Conservation (phyloP, 495 filamentous ascomycete species). For the Sordaria brevicollis region DNA sequence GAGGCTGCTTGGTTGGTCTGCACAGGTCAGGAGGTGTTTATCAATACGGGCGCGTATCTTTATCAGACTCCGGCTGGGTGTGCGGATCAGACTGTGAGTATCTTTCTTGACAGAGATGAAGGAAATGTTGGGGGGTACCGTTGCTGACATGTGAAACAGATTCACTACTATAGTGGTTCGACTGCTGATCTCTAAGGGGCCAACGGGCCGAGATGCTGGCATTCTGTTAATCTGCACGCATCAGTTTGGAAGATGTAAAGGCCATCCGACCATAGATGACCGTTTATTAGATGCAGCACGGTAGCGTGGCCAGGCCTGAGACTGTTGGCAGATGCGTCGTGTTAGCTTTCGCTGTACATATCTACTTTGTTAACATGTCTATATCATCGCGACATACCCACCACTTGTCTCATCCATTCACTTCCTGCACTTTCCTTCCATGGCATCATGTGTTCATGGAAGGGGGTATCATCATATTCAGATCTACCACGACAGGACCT, state of each 20-base stretch:
- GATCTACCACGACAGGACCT: neutral
- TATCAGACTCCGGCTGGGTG: slow-evolving; percentile 40
- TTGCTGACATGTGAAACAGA: slow-evolving; percentile 5
- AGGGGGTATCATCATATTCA: neutral
- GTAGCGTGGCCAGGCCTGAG: neutral
- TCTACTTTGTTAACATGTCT: neutral
- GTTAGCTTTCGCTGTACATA: neutral
- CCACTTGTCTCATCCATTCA: too few species aligned
- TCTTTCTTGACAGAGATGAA: neutral
- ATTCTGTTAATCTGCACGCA: neutral
- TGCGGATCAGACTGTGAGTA: slow-evolving; percentile 37
- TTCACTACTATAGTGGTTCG: slow-evolving; percentile 13
- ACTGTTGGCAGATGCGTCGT: neutral
- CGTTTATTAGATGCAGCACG: neutral
- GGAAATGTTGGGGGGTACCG: neutral
- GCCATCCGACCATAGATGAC: too few species aligned
- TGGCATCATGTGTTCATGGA: neutral
- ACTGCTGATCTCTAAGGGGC: slow-evolving; percentile 8
- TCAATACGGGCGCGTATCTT: slow-evolving; percentile 39
- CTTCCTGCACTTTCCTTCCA: neutral
- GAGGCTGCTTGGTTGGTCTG: slow-evolving; percentile 40
- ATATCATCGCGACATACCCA: neutral
- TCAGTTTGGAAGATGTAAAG: neutral
- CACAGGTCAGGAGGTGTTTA: slow-evolving; percentile 26
- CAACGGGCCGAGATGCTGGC: neutral